Conservation (phyloP, 2,329 filamentous ascomycete species). For the Monosporascus sp. region DNA sequence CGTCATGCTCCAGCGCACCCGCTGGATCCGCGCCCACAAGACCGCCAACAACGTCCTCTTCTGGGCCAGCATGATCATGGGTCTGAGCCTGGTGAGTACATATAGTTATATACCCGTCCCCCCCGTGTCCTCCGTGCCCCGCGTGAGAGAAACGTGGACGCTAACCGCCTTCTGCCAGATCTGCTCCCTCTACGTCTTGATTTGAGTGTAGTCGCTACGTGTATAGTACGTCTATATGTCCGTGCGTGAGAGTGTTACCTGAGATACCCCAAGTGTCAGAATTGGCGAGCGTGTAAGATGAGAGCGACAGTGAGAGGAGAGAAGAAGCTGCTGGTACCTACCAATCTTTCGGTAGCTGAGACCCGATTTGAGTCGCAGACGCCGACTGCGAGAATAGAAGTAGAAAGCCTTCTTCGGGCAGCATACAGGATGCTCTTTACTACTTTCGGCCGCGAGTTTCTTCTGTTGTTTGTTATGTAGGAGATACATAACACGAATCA, state of each 20-base stretch:
- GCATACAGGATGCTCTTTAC: too few species aligned
- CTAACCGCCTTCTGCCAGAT: slow-evolving; percentile 34
- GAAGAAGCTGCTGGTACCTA: not conserved
- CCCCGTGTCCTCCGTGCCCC: not conserved
- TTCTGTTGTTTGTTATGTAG: too few species aligned
- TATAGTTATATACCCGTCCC: not conserved
- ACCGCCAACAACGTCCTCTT: slow-evolving; percentile 86
- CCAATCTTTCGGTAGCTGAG: too few species aligned
- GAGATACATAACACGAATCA: too few species aligned
- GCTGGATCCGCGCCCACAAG: slow-evolving; percentile 65
- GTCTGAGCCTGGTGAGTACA: slow-evolving; percentile 65
- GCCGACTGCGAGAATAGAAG: too few species aligned
- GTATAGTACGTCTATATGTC: not conserved
- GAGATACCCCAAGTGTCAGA: not conserved
- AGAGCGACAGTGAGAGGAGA: slow-evolving; percentile 1
- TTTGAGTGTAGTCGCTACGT: slow-evolving; percentile 27
- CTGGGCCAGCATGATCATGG: slow-evolving; percentile 88
- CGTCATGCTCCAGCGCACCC: slow-evolving; percentile 81
- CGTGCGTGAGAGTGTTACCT: too few species aligned
- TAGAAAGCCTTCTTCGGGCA: too few species aligned
- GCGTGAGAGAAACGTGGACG: not conserved
- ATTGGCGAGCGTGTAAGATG: not conserved
- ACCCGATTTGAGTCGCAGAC: too few species aligned
- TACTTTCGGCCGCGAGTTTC: too few species aligned
- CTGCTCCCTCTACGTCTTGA: slow-evolving; percentile 55